These are phyloP conservation scores for Ophiostoma quercus DNA, from an alignment of 2,329 filamentous ascomycete genomes.

Conservation along the genomic window DNA sequence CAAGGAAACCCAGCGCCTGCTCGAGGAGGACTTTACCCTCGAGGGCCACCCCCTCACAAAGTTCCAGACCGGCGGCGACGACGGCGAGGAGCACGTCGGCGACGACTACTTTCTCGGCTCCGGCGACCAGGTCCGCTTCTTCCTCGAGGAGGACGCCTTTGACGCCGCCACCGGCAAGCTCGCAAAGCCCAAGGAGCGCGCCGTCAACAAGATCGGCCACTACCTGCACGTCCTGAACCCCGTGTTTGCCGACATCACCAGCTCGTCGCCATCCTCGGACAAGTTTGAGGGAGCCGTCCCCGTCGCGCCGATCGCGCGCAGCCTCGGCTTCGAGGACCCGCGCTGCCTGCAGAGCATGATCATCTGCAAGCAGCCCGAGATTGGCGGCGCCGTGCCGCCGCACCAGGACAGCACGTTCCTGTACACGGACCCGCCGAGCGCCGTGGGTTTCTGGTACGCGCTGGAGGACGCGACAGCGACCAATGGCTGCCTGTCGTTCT, in stretches of 20 bases:
- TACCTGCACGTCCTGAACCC: conserved; percentile 64
- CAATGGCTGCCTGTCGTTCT: conserved; percentile 87
- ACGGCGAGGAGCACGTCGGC: conserved; percentile 66
- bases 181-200: conserved; percentile 70
- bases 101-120: conserved; percentile 90
- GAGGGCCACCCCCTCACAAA: conserved; percentile 83
- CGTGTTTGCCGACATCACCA: conserved; percentile 57
- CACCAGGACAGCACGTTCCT: conserved; percentile 93
- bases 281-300: conserved; percentile 39
- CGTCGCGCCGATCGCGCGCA: conserved; percentile 59
- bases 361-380: conserved; percentile 97
- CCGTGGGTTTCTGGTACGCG: conserved; percentile 96
- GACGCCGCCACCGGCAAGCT: conserved; percentile 55
- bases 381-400: conserved; percentile 82
- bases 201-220: conserved; percentile 88
- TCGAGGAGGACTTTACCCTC: conserved; percentile 66
- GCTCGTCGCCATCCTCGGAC: conserved; percentile 31
- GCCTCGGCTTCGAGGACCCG: conserved; percentile 70
- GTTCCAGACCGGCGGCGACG: conserved; percentile 75
- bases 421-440: conserved; percentile 81
- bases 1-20: conserved; percentile 66
- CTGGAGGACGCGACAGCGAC: conserved; percentile 81
- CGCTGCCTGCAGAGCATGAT: conserved; percentile 88
- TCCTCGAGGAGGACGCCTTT: conserved; percentile 95
- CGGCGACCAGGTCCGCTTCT: conserved; percentile 90